Base-by-base conservation (phyloP, 2,329 filamentous ascomycete genomes). In the Alternaria conjuncta region DNA sequence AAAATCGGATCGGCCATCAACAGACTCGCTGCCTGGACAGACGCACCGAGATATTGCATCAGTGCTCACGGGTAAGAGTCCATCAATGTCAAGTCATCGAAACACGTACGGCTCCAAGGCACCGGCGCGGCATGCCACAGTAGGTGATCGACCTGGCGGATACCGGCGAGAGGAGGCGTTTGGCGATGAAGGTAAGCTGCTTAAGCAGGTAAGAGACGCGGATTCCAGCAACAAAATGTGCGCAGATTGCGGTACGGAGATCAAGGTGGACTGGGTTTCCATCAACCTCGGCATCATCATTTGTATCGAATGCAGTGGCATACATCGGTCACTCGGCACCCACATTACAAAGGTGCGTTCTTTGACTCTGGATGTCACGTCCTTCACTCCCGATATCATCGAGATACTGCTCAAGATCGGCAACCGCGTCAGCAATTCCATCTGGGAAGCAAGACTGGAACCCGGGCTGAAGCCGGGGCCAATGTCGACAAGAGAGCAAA, bases 321-420 rank as follows among this genome's bases (percentile, higher is more conserved):
- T 99, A 65, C 96, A 99, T 80, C 90, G 96, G 45, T 98, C 95
- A 1, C 86, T 99, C 4, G 96, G 96, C 12, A 99, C 96, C 2
- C 96, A 99, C 79, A 97, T 99, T 76, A 97, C 94, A 80, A 99
- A 99, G 82, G 89, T 99, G 44, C 92, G 96, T 57, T 98, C 96
- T 12, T 86, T 99, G 45, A 99, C 96, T 0, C 86, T 99, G 45
- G 96, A 99, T 77, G 96, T 96, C 70, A 94, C 92, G 57, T 97
- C 94, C 0, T 99, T 99, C 79, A 98, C 96, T 4, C 91, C 92
- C 72, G 96, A 99, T 84, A 97, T 98, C 78, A 92, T 99, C 78
- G 96, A 99, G 77, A 87, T 99, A 51, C 86, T 99, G 45, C 85
- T 97, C 61, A 89, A 95, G 62, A 89, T 99, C 66, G 96, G 96